phyloP scores from a whole-genome alignment of 106 monocot genomes.

The Dioscorea alata region DNA sequence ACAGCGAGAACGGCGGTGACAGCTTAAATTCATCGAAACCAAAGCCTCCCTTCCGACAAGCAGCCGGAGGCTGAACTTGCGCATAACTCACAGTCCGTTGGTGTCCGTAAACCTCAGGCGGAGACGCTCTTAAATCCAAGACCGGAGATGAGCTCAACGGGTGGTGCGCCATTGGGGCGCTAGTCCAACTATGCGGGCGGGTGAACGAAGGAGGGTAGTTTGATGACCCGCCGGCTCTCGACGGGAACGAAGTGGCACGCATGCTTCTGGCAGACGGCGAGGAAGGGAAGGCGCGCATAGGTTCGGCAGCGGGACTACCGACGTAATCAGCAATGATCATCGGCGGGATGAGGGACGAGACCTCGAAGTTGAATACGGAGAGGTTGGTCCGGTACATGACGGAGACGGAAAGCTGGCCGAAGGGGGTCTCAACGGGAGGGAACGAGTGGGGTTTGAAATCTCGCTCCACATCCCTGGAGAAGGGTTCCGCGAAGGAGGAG shows the following conservation, averaged over 20 bases:
- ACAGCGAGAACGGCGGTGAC: constrained; percentile 62
- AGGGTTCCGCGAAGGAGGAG: constrained; percentile 68
- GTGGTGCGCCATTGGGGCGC: constrained; percentile 26
- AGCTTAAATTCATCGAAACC: constrained; percentile 40
- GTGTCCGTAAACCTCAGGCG: constrained; percentile 16
- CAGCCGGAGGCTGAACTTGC: constrained; percentile 8
- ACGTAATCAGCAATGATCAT: constrained; percentile 88
- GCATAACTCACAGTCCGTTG: neutral
- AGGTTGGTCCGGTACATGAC: constrained; percentile 59
- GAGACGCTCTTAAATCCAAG: constrained; percentile 11
- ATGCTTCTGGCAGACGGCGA: constrained; percentile 28
- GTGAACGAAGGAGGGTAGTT: constrained; percentile 12
- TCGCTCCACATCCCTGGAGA: constrained; percentile 59
- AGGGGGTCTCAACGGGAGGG: constrained; percentile 68
- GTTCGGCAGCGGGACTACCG: constrained; percentile 84
- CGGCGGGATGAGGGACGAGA: constrained; percentile 52
- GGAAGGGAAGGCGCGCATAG: constrained; percentile 59
- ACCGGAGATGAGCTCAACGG: constrained; percentile 17
- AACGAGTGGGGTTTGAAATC: constrained; percentile 36
- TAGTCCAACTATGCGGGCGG: constrained; percentile 78
- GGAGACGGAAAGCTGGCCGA: constrained; percentile 53
- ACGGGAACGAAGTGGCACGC: constrained; percentile 28
- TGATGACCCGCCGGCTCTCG: constrained; percentile 11
- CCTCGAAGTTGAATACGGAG: constrained; percentile 54
- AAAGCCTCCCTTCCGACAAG: constrained; percentile 28